phyloP scores from a whole-genome alignment of 306 rosid genomes.

The Cucumis melo region DNA sequence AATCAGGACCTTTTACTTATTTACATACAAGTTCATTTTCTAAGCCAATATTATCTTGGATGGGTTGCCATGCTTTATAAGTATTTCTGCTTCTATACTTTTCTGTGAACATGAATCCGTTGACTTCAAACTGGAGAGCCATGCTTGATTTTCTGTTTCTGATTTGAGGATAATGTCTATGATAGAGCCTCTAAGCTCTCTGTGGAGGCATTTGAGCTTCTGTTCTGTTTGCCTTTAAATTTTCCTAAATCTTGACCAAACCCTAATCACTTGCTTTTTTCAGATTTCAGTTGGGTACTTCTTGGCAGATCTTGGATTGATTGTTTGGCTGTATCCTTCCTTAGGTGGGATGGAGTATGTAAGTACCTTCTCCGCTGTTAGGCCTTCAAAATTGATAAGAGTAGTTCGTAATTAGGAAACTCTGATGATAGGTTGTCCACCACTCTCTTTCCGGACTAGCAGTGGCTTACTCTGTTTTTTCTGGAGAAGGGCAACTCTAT shows the following conservation, averaged over 20 bases:
- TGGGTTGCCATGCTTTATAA: background rate
- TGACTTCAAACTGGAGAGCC: background rate
- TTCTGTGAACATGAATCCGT: background rate
- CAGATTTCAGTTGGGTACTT: slow-evolving; percentile 42
- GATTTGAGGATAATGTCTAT: background rate
- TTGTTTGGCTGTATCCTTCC: slow-evolving; percentile 37
- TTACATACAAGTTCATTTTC: background rate
- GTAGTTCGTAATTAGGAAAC: background rate
- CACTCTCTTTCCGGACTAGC: slow-evolving; percentile 38
- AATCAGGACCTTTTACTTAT: background rate
- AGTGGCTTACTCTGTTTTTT: slow-evolving; percentile 31
- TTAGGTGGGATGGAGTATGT: slow-evolving; percentile 46
- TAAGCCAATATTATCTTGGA: background rate
- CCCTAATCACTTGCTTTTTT: background rate
- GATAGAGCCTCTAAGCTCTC: background rate
- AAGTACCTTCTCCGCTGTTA: slow-evolving; percentile 17
- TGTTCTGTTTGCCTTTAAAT: background rate
- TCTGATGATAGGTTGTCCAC: slow-evolving; percentile 29
- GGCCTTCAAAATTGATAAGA: background rate
- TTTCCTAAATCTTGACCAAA: background rate
- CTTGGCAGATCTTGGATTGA: slow-evolving; percentile 32
- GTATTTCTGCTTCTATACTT: background rate
- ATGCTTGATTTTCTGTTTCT: background rate
- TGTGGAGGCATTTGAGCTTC: background rate
- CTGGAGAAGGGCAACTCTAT: slow-evolving; percentile 45